Base-by-base conservation (phyloP, 2,329 filamentous ascomycete genomes). In the Massarina eburnea region DNA sequence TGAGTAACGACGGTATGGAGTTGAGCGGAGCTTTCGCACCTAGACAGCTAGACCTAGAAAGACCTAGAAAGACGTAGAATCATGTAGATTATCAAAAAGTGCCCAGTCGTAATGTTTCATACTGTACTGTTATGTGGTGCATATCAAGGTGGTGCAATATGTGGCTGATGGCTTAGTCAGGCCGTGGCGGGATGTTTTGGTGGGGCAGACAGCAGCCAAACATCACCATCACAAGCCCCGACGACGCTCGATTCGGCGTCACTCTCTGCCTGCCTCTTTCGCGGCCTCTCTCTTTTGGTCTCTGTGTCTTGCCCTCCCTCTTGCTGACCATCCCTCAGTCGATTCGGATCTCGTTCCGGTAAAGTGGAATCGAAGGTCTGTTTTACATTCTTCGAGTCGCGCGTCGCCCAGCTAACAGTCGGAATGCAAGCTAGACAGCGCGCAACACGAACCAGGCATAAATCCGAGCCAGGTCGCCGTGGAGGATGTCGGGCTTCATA, bases 401-500 rank as follows among this genome's bases (percentile, higher is more conserved):
- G 35, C 41, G 54, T 66, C 57, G 50, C 59, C 54, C 39, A 49
- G 64, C 67, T 70, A 63, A 70, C 62, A 38, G 43, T 47, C 41
- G 61, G 61, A 68, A 69, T 68, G 64, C 45, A 59, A 26, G 36
- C 37, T 46, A 57, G 54, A 50, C 39, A 51, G 45, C 50, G 46
- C 54, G 45, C 48, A 46, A 50, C 45, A 52, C 52, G 21, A 20
- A 29, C 26, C 27, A 48, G 46, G 41, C 51, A 54, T 60, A 66
- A 51, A 58, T 33, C 48, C 39, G 46, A 57, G 45, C 43, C 48
- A 44, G 38, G 43, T 44, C 47, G 49, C 42, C 30, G 39, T 32
- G 36, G 22, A 76, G 63, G 59, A 90, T 89, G 87, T 81, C 85
- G 67, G 87, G 86, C 57, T 88, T 91, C 75, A 86, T 91, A 67